Conservation (phyloP, 495 filamentous ascomycete species). For the Ramalina intermedia region DNA sequence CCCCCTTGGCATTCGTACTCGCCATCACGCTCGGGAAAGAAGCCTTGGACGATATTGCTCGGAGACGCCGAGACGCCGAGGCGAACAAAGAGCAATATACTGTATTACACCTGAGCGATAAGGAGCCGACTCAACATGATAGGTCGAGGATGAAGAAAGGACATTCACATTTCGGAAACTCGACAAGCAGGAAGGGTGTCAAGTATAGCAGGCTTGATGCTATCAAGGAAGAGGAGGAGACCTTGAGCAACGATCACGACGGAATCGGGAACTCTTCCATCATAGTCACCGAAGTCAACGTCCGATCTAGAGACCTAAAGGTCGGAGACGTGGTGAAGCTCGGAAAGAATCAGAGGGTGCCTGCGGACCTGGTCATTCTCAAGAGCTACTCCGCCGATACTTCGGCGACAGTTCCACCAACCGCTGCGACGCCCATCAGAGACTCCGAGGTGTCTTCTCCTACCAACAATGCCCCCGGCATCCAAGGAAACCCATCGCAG, state of each 20-base stretch:
- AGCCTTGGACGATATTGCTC: slow-evolving; percentile 81
- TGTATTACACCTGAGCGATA: slow-evolving; percentile 53
- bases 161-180: slow-evolving; percentile 5
- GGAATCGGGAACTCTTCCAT: slow-evolving; percentile 1
- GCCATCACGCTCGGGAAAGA: slow-evolving; percentile 89
- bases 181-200: slow-evolving; percentile 3
- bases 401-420: too few relatives aligned
- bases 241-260: slow-evolving; percentile 19
- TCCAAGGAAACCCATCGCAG: not conserved
- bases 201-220: slow-evolving; percentile 11
- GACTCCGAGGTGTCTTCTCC: too few relatives aligned
- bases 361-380: slow-evolving; percentile 86
- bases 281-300: slow-evolving; percentile 46
- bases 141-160: slow-evolving; percentile 14
- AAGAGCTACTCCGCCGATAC: slow-evolving; percentile 62
- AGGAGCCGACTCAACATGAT: slow-evolving; percentile 16
- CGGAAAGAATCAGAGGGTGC: slow-evolving; percentile 77
- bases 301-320: slow-evolving; percentile 76
- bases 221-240: slow-evolving; percentile 34
- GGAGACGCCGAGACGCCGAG: slow-evolving; percentile 75
- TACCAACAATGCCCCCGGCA: too few relatives aligned
- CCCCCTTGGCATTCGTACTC: slow-evolving; percentile 82
- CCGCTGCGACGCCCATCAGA: too few relatives aligned
- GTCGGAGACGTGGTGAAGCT: slow-evolving; percentile 92
- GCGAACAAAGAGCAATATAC: slow-evolving; percentile 87